Conservation (phyloP, 495 filamentous ascomycete species). For the Oleoguttula mirabilis region DNA sequence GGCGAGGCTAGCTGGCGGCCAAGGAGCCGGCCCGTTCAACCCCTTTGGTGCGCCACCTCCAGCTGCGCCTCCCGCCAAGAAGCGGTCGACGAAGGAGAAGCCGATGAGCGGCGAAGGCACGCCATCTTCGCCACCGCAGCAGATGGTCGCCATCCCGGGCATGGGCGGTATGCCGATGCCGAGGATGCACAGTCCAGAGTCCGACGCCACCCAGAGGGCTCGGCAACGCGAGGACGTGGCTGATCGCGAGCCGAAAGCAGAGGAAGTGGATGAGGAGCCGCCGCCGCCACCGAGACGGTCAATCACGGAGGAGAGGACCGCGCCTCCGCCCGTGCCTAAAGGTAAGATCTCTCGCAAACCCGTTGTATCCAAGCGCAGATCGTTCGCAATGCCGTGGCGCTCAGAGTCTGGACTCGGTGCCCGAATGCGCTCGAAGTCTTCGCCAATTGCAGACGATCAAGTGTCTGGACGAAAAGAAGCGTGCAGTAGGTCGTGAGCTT, state of each 20-base stretch:
- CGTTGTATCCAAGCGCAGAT: conserved; percentile 1
- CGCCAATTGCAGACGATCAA: too few relatives aligned
- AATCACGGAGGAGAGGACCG: conserved; percentile 28
- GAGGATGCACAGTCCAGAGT: conserved; percentile 25
- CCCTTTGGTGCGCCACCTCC: conserved; percentile 64
- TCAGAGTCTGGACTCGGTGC: too few relatives aligned
- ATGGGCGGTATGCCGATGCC: conserved; percentile 51
- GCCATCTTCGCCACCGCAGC: conserved; percentile 33
- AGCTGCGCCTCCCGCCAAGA: conserved; percentile 53
- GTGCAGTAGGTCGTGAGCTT: too few relatives aligned
- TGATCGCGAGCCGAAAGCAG: conserved; percentile 12
- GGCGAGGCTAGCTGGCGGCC: conserved; percentile 96
- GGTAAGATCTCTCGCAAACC: conserved; percentile 33
- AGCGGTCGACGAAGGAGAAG: conserved; percentile 29
- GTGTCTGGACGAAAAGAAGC: too few relatives aligned
- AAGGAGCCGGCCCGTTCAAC: conserved; percentile 49
- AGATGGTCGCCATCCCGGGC: conserved; percentile 50
- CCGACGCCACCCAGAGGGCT: conserved; percentile 27
- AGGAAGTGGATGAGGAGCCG: conserved; percentile 22
- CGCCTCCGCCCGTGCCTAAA: conserved; percentile 39
- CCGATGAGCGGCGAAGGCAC: conserved; percentile 33
- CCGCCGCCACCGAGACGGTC: conserved; percentile 33
- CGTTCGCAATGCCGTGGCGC: background rate
- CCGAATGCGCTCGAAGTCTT: too few relatives aligned
- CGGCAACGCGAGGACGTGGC: background rate